Conservation (phyloP, 202 grass and related monocot species). For the Panicum hallii region DNA sequence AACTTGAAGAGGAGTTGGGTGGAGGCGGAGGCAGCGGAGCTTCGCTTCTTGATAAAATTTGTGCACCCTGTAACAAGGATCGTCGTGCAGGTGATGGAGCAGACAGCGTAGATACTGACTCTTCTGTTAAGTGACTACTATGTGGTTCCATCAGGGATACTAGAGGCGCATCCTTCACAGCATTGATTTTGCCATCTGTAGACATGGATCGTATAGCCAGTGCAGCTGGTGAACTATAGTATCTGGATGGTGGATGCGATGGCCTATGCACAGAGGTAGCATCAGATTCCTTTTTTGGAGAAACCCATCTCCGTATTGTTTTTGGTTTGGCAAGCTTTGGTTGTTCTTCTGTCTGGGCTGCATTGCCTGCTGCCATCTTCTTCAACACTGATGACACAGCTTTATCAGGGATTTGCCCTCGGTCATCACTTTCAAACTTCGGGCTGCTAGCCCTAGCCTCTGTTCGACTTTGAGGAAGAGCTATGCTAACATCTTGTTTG, state of each 20-base stretch:
- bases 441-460: constrained; percentile 54
- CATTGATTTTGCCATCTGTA: constrained; percentile 50
- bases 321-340: constrained; percentile 56
- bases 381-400: constrained; percentile 44
- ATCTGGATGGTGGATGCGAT: constrained; percentile 86
- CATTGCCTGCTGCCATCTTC: constrained; percentile 63
- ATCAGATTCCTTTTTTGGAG: constrained; percentile 77
- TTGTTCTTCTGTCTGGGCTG: constrained; percentile 48
- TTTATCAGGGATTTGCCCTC: constrained; percentile 61
- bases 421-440: constrained; percentile 52
- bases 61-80: constrained; percentile 40
- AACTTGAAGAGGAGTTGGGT: constrained; percentile 35
- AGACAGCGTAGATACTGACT: constrained; percentile 15
- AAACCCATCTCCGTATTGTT: constrained; percentile 76
- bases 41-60: constrained; percentile 36
- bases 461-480: constrained; percentile 60
- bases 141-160: constrained; percentile 13
- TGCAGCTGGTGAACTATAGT: constrained; percentile 82
- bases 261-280: constrained; percentile 67
- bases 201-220: constrained; percentile 67
- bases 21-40: constrained; percentile 30
- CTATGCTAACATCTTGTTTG: constrained; percentile 40
- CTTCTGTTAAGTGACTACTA: constrained; percentile 11
- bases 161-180: constrained; percentile 32
- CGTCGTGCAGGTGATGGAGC: constrained; percentile 16